Evolutionary conservation across 345 rosid genomes (phyloP).

Genomic region (Eutrema yunnanense): DNA sequence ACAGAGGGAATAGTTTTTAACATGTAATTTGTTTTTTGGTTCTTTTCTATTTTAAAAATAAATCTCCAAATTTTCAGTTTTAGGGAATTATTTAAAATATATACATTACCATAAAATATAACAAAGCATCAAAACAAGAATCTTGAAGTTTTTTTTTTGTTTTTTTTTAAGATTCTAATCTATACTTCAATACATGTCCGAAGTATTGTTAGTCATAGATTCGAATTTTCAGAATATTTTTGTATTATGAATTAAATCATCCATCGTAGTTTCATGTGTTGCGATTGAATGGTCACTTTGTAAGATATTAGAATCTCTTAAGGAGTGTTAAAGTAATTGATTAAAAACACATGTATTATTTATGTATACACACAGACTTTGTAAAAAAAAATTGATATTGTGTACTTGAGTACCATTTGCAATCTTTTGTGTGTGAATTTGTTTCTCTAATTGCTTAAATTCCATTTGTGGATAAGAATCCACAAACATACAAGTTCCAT

Average conservation of each 20-base stretch:
- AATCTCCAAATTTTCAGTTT: background rate
- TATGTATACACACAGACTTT: background rate
- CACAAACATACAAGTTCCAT: slow-evolving; percentile 20
- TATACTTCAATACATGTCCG: background rate
- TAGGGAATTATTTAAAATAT: background rate
- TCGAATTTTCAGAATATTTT: background rate
- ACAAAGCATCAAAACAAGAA: too few relatives aligned
- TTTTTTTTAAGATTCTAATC: background rate
- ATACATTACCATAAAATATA: too few relatives aligned
- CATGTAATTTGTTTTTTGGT: too few relatives aligned
- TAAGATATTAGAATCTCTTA: background rate
- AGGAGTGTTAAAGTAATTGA: background rate
- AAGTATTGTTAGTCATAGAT: background rate
- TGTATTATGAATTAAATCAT: background rate
- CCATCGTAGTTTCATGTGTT: background rate
- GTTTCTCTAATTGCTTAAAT: background rate
- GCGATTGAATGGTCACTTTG: background rate
- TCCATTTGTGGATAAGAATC: slow-evolving; percentile 19
- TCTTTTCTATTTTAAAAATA: background rate
- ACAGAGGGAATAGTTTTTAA: too few relatives aligned
- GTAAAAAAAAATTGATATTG: background rate
- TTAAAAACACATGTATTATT: background rate
- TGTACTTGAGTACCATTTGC: background rate
- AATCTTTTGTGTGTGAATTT: background rate
- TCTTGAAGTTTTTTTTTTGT: too few relatives aligned